phyloP scores from a whole-genome alignment of 495 filamentous ascomycete species.

The Hypoxylon rickii region DNA sequence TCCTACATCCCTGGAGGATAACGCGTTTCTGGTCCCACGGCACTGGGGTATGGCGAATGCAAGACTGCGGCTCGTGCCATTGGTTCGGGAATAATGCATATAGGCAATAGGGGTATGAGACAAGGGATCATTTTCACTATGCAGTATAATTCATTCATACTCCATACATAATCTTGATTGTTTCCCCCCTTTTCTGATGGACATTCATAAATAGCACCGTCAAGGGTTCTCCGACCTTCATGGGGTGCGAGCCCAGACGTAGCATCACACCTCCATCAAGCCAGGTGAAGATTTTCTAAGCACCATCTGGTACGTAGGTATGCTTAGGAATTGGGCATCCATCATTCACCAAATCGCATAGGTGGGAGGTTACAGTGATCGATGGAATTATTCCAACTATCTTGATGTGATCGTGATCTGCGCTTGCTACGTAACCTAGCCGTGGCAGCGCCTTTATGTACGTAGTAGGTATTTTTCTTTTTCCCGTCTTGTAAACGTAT shows the following conservation, averaged over 20 bases:
- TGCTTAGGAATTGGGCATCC: slow-evolving; percentile 24
- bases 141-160: neutral
- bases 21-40: slow-evolving; percentile 14
- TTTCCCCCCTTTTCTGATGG: slow-evolving; percentile 23
- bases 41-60: neutral
- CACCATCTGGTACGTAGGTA: too few species aligned
- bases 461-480: too few species aligned
- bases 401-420: slow-evolving; percentile 34
- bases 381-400: slow-evolving; percentile 33
- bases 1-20: neutral
- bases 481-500: neutral
- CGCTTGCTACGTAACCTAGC: slow-evolving; percentile 26
- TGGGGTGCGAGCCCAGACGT: slow-evolving; percentile 17
- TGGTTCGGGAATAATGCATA: slow-evolving; percentile 13
- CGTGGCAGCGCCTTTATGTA: too few species aligned
- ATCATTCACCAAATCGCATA: slow-evolving; percentile 25
- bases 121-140: slow-evolving; percentile 11
- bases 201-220: slow-evolving; percentile 17
- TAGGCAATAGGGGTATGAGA: slow-evolving; percentile 12
- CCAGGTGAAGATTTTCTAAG: slow-evolving; percentile 1
- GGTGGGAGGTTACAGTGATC: slow-evolving; percentile 31
- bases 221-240: slow-evolving; percentile 9
- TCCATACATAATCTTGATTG: slow-evolving; percentile 17
- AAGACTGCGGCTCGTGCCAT: neutral
- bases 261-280: slow-evolving; percentile 22